These are phyloP conservation scores for Coemansia sp. DNA, from an alignment of 192 early-diverging fungal species.

Conservation along the genomic window DNA sequence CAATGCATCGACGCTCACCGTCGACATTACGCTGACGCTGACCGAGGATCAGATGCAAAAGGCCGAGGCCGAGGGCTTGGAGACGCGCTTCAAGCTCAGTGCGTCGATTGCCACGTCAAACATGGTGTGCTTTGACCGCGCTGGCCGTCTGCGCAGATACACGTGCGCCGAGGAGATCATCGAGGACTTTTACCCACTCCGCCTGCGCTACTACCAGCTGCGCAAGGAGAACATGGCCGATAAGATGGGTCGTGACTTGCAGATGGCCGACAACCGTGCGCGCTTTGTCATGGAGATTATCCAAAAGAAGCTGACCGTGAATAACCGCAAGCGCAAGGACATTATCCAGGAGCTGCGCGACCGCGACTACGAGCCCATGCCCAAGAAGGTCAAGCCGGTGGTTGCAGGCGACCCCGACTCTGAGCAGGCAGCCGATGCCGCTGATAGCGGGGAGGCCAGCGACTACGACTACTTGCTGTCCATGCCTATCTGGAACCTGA, in stretches of 20 bases:
- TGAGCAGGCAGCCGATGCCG: slow-evolving; percentile 36
- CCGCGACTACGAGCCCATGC: slow-evolving; percentile 69
- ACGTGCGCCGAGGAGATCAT: slow-evolving; percentile 76
- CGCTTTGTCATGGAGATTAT: slow-evolving; percentile 93
- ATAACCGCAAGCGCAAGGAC: slow-evolving; percentile 83
- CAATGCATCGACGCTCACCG: slow-evolving; percentile 52
- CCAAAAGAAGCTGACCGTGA: slow-evolving; percentile 74
- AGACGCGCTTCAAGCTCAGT: slow-evolving; percentile 80
- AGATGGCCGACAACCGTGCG: slow-evolving; percentile 78
- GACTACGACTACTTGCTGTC: slow-evolving; percentile 86
- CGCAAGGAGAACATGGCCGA: slow-evolving; percentile 79
- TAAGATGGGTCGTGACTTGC: slow-evolving; percentile 67
- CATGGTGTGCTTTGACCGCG: slow-evolving; percentile 92
- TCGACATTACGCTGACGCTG: slow-evolving; percentile 50
- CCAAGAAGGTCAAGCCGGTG: slow-evolving; percentile 49
- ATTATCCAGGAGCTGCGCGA: slow-evolving; percentile 73
- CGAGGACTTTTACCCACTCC: slow-evolving; percentile 85
- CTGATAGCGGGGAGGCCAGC: slow-evolving; percentile 20
- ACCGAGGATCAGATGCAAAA: slow-evolving; percentile 68
- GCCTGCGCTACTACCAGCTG: slow-evolving; percentile 83
- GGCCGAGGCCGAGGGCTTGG: slow-evolving; percentile 78
- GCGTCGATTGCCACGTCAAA: slow-evolving; percentile 79
- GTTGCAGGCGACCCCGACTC: slow-evolving; percentile 57
- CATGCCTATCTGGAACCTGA: slow-evolving; percentile 92
- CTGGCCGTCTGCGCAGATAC: slow-evolving; percentile 87